These are phyloP conservation scores for Secale cereale DNA, from an alignment of 176 grass and related monocot genomes.

Conservation along the genomic window DNA sequence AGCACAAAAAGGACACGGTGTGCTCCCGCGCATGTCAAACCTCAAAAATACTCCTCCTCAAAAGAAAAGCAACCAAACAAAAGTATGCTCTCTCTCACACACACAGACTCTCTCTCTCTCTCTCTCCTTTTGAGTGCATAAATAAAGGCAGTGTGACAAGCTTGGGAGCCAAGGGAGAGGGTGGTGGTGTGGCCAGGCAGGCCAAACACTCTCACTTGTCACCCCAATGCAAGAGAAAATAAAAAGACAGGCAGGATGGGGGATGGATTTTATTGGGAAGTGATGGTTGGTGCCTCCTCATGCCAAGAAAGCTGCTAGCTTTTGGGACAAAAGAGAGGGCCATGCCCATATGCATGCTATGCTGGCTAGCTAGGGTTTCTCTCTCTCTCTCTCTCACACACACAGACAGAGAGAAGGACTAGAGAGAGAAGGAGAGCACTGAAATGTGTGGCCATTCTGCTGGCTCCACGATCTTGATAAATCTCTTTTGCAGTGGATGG, in stretches of 20 bases:
- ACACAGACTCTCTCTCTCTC: too few species aligned
- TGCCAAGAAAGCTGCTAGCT: slow-evolving; percentile 49
- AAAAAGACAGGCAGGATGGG: neutral
- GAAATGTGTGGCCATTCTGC: slow-evolving; percentile 45
- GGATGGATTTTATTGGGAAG: slow-evolving; percentile 46
- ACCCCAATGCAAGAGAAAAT: slow-evolving; percentile 32
- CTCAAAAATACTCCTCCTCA: slow-evolving; percentile 38
- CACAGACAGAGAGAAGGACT: neutral
- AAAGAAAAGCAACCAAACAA: slow-evolving; percentile 23
- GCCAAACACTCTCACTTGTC: slow-evolving; percentile 51
- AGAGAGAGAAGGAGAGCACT: slow-evolving; percentile 24
- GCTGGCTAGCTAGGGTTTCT: slow-evolving; percentile 33
- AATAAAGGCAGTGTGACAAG: slow-evolving; percentile 48
- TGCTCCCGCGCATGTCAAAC: slow-evolving; percentile 34
- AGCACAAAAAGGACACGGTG: slow-evolving; percentile 41
- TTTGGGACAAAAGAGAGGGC: slow-evolving; percentile 33
- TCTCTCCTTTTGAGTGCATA: slow-evolving; percentile 19
- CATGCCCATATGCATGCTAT: slow-evolving; percentile 19
- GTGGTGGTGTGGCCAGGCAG: slow-evolving; percentile 3
- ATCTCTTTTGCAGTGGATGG: slow-evolving; percentile 42
- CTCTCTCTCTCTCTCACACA: neutral
- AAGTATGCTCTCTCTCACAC: too few species aligned
- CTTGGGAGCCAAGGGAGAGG: slow-evolving; percentile 53
- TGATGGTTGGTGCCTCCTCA: slow-evolving; percentile 64
- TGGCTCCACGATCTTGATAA: slow-evolving; percentile 43